Percentiles rank a stretch among this genome's conserved stretches.
Conservation (phyloP, 2,329 filamentous ascomycete species). For the Aspergillus texensis region DNA sequence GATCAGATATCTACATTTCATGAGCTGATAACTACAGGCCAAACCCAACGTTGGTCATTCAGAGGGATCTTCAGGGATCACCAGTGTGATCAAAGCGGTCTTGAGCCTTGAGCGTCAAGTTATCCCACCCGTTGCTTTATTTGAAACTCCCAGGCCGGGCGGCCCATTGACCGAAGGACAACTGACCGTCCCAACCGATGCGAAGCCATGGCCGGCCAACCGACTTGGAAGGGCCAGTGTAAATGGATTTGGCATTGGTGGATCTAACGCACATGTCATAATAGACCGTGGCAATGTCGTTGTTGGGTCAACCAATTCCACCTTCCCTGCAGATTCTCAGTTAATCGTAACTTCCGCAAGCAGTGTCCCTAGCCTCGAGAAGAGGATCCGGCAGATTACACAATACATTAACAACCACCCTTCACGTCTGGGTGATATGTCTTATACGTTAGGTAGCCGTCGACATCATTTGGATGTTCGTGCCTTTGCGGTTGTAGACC, state of each 20-base stretch:
- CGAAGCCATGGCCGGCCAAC: constrained; percentile 21
- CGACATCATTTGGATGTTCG: too few relatives aligned
- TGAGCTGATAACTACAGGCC: too few relatives aligned
- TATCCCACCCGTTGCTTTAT: constrained; percentile 26
- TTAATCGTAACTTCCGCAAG: too few relatives aligned
- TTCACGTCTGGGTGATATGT: too few relatives aligned
- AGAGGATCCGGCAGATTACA: too few relatives aligned
- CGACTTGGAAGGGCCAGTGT: constrained; percentile 40
- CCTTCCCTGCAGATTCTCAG: neutral
- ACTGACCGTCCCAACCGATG: constrained; percentile 19
- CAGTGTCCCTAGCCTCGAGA: too few relatives aligned
- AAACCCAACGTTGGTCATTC: constrained; percentile 25
- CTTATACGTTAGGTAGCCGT: too few relatives aligned
- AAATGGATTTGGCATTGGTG: constrained; percentile 46
- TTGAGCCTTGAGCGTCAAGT: constrained; percentile 41
- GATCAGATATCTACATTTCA: too few relatives aligned
- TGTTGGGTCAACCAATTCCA: too few relatives aligned
- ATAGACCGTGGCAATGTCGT: too few relatives aligned
- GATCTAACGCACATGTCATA: constrained; percentile 32
- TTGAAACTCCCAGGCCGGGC: constrained; percentile 24
- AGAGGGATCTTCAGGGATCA: constrained; percentile 28
- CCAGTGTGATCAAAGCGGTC: constrained; percentile 31
- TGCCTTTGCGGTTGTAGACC: too few relatives aligned
- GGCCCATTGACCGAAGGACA: constrained; percentile 16
- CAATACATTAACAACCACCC: too few relatives aligned